Evolutionary conservation across 257 asterid genomes (phyloP).

Genomic region (Solanum lycopersicoides): DNA sequence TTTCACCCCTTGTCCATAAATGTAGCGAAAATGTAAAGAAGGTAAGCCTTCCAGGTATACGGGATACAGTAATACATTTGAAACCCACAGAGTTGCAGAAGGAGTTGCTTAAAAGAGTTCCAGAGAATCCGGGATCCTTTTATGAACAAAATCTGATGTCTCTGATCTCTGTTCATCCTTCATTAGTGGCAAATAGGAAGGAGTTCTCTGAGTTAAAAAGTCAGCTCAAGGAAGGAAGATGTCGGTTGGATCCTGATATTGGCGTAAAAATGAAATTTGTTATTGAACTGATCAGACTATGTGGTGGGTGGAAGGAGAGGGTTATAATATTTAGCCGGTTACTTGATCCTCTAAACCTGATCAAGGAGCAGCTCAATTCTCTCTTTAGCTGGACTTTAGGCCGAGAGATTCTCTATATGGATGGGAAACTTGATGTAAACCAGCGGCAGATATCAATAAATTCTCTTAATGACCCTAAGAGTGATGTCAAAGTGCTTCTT

Average conservation of each 20-base stretch:
- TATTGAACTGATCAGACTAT: background rate
- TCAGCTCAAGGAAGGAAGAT: background rate
- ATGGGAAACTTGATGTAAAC: constrained; percentile 20
- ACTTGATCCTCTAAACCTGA: background rate
- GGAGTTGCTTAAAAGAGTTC: constrained; percentile 7
- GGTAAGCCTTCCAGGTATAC: constrained; percentile 49
- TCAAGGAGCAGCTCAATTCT: background rate
- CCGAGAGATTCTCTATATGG: constrained; percentile 15
- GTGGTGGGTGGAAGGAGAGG: background rate
- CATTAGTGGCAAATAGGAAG: background rate
- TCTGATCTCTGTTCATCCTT: background rate
- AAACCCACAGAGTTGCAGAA: constrained; percentile 41
- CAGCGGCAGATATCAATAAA: constrained; percentile 32
- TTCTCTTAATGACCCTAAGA: constrained; percentile 29
- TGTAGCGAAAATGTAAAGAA: constrained; percentile 43
- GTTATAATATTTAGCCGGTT: background rate
- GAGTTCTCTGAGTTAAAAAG: background rate
- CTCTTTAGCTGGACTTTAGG: background rate
- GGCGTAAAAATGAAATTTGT: background rate
- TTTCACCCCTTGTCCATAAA: constrained; percentile 52
- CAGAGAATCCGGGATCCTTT: background rate
- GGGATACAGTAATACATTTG: constrained; percentile 31
- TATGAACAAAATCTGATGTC: constrained; percentile 4
- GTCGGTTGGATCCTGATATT: background rate
- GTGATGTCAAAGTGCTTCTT: constrained; percentile 44